Percentiles rank a stretch among this genome's conserved stretches.
Evolutionary conservation across 768 basidiomycete species (phyloP).

Genomic region (Phanerochaete sordida): DNA sequence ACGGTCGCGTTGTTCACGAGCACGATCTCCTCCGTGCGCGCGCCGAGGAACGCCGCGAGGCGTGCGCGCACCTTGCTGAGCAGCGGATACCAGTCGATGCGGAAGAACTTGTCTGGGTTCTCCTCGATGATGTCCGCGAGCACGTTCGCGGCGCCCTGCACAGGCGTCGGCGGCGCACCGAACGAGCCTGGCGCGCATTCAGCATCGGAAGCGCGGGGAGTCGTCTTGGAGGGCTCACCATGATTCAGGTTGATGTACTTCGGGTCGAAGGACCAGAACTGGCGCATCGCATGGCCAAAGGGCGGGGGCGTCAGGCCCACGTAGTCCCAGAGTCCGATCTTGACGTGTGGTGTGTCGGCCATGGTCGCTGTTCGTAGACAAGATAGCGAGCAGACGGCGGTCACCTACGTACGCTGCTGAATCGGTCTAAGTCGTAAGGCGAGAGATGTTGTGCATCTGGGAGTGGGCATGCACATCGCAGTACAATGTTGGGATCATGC

Average conservation of each 20-base stretch:
- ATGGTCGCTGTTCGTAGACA: neutral
- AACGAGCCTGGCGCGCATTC: conserved; percentile 44
- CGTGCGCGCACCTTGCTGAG: conserved; percentile 38
- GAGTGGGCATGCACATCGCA: neutral
- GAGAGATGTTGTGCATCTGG: neutral
- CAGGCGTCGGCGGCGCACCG: conserved; percentile 53
- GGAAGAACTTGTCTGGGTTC: conserved; percentile 56
- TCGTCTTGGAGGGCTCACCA: conserved; percentile 33
- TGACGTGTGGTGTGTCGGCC: conserved; percentile 1
- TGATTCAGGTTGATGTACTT: conserved; percentile 62
- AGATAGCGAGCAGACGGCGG: neutral
- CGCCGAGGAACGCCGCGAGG: conserved; percentile 46
- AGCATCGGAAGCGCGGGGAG: neutral
- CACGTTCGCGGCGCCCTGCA: conserved; percentile 41
- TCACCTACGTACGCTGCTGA: too few relatives aligned
- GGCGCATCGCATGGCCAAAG: conserved; percentile 53
- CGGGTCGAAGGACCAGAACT: conserved; percentile 51
- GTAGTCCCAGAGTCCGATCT: conserved; percentile 11
- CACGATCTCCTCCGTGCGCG: conserved; percentile 51
- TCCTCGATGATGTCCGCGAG: conserved; percentile 42
- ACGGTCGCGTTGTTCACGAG: conserved; percentile 56
- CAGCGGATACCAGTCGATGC: conserved; percentile 31
- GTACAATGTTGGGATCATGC: neutral
- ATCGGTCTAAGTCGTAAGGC: too few relatives aligned
- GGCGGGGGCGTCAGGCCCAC: conserved; percentile 24